These are phyloP conservation scores for Puccinellia tenuiflora DNA, from an alignment of 176 grass and related monocot genomes.

Conservation along the genomic window DNA sequence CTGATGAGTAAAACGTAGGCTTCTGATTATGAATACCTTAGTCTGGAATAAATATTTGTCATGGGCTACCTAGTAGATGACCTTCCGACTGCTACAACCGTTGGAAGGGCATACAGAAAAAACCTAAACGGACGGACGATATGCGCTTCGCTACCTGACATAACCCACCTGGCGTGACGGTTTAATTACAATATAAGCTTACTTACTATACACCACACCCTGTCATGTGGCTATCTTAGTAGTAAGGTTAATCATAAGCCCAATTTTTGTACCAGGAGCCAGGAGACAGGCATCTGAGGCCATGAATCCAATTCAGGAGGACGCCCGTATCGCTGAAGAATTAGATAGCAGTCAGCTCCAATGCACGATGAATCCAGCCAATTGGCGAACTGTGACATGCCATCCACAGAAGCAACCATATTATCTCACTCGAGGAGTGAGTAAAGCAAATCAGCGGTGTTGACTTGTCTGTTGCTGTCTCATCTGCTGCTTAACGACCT, in stretches of 20 bases:
- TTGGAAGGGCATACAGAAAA: background rate
- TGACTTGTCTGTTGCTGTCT: background rate
- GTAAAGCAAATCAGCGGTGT: slow-evolving; percentile 2
- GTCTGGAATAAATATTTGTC: background rate
- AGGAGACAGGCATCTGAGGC: background rate
- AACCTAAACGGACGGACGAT: background rate
- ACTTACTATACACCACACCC: slow-evolving; percentile 18
- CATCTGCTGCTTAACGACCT: background rate
- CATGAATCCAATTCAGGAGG: background rate
- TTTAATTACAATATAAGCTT: slow-evolving; percentile 17
- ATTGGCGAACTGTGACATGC: background rate
- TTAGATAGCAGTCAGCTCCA: background rate
- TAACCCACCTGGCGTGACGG: background rate
- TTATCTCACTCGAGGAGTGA: background rate
- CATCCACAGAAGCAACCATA: slow-evolving; percentile 4
- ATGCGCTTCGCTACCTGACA: background rate
- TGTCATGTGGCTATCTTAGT: slow-evolving; percentile 6
- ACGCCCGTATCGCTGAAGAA: background rate
- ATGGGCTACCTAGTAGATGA: background rate
- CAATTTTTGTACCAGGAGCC: background rate
- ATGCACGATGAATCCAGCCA: background rate
- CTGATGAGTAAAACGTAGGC: background rate
- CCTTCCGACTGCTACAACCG: slow-evolving; percentile 16
- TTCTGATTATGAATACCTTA: background rate
- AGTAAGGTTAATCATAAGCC: background rate